These are phyloP conservation scores for Eucommia ulmoides DNA, from an alignment of 257 asterid genomes.

Conservation along the genomic window DNA sequence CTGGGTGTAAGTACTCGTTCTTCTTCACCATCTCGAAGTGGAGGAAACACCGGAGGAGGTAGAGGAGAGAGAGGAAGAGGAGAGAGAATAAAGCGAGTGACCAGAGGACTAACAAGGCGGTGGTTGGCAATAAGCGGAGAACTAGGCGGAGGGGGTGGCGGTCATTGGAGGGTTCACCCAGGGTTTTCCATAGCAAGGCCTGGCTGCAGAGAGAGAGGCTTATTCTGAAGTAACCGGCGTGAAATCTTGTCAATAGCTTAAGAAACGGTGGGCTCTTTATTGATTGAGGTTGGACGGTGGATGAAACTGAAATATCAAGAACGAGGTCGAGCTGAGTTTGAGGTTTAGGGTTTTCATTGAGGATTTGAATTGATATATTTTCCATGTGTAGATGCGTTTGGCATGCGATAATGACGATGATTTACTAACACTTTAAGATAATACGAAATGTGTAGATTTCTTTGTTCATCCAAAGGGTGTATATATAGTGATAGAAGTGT, in stretches of 20 bases:
- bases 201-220: slow-evolving; percentile 48
- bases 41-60: slow-evolving; percentile 6
- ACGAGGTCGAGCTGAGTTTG: too few relatives aligned
- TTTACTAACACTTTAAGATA: too few relatives aligned
- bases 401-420: too few relatives aligned
- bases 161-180: slow-evolving; percentile 21
- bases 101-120: background rate
- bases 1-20: slow-evolving; percentile 11
- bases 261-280: too few relatives aligned
- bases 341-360: too few relatives aligned
- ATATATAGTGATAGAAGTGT: too few relatives aligned
- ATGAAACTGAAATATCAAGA: too few relatives aligned
- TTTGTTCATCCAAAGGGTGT: too few relatives aligned
- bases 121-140: background rate
- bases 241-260: slow-evolving; percentile 31
- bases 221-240: slow-evolving; percentile 60
- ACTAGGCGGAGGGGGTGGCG: background rate
- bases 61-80: slow-evolving; percentile 2
- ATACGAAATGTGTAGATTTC: too few relatives aligned
- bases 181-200: slow-evolving; percentile 47
- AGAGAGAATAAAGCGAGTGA: slow-evolving; percentile 10
- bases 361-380: too few relatives aligned
- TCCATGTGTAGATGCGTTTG: too few relatives aligned
- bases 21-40: slow-evolving; percentile 12
- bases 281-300: too few relatives aligned